phyloP scores from a whole-genome alignment of 2,329 filamentous ascomycete species.

The Uncinocarpus reesii region DNA sequence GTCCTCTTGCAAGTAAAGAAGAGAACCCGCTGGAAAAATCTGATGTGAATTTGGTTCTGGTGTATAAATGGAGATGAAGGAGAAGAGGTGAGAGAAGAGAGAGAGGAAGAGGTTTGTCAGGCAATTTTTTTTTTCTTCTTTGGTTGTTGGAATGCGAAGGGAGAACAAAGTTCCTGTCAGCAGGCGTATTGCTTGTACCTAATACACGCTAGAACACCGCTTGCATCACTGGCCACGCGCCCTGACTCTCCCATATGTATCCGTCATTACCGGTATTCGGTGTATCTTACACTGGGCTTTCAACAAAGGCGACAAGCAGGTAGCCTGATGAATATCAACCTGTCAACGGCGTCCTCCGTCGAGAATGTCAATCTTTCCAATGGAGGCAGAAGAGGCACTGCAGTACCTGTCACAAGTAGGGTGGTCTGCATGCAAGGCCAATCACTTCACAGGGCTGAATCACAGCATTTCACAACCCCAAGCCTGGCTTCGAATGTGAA shows the following conservation, averaged over 20 bases:
- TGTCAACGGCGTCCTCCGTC: background rate
- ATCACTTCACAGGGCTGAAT: background rate
- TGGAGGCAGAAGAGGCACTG: too few relatives aligned
- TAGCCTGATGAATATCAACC: background rate
- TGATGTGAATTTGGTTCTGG: background rate
- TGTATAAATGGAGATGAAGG: slow-evolving; percentile 4
- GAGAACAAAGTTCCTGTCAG: slow-evolving; percentile 4
- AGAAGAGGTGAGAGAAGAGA: slow-evolving; percentile 8
- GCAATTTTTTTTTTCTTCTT: slow-evolving; percentile 15
- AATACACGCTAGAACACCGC: background rate
- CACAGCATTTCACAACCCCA: too few relatives aligned
- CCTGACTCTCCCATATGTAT: background rate
- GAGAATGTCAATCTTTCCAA: too few relatives aligned
- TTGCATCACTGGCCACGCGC: background rate
- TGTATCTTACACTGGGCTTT: background rate
- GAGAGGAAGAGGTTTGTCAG: slow-evolving; percentile 6
- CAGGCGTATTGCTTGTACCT: background rate
- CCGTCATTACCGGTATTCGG: background rate
- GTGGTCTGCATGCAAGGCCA: background rate
- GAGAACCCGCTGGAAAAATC: slow-evolving; percentile 18
- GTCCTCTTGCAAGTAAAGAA: slow-evolving; percentile 19
- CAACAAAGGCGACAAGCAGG: slow-evolving; percentile 5
- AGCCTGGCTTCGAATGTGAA: background rate
- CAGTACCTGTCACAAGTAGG: too few relatives aligned
- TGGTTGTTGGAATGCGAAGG: background rate